Evolutionary conservation across 2,329 filamentous ascomycete species (phyloP), one percentile per base, ranked within the genome.

Genomic region (Colletotrichum paranaense): DNA sequence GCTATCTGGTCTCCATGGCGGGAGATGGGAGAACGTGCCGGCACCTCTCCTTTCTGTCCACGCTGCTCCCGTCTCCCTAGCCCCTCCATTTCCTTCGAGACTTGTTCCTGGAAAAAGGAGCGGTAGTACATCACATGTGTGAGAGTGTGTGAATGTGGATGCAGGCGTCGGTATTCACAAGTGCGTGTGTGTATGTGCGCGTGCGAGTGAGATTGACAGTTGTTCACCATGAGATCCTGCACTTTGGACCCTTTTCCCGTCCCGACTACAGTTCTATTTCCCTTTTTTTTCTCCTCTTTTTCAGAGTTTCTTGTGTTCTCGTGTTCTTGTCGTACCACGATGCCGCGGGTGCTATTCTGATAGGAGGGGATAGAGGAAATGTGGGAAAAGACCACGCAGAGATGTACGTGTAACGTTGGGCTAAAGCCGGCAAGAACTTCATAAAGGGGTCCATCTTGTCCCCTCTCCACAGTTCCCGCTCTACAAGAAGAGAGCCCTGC

Each of bases 221-320:
- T 55, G 30, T 64, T 11, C 16, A 42, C 49, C 66, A 55, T 73
- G 70, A 73, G 70, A 73, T 73, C 66, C 70, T 73, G 70, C 70
- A 73, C 58, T 59, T 49, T 49, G 19, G 19, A 49, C 42, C 42
- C 42, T 22, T 49, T 49, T 11, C 3, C 38, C 42, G 19, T 22
- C 19, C 19, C 42, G 19, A 11, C 19, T 22, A 22, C n/a, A 42
- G 6, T 30, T 28, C 42, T 49, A 6, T 11, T 57, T 26, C 38
- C 65, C 64, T 58, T 49, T 58, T 38, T 28, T 59, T 24, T 12
- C 16, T 12, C 28, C 19, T 35, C 19, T 57, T 57, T 57, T 30
- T 16, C 22, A 35, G 2, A 42, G 16, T 42, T 56, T 56, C 16
- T 53, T 63, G 11, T 28, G 19, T 49, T 22, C 42, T 49, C 8